Evolutionary conservation across 768 basidiomycete species (phyloP).

Genomic region (Lactifluus rugatus): DNA sequence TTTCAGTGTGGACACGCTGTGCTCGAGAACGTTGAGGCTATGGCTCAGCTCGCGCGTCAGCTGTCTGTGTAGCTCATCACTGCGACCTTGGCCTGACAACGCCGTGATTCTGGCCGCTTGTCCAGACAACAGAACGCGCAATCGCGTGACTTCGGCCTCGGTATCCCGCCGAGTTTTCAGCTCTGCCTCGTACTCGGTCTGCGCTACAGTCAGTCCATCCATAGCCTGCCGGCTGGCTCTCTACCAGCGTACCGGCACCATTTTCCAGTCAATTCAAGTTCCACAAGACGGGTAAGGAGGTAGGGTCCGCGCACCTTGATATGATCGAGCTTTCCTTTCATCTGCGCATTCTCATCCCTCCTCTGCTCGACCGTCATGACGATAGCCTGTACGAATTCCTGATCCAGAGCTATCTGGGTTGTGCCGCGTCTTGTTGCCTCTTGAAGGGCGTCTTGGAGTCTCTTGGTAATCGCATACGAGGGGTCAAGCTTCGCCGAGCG

Average conservation of each 20-base stretch:
- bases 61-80: conserved; percentile 71
- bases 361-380: conserved; percentile 55
- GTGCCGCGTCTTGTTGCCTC: conserved; percentile 51
- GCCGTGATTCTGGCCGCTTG: conserved; percentile 82
- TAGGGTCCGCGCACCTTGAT: conserved; percentile 55
- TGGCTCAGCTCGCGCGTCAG: conserved; percentile 69
- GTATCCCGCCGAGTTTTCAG: conserved; percentile 80
- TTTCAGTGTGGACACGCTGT: conserved; percentile 76
- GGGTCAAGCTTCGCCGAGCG: conserved; percentile 30
- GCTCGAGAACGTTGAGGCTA: conserved; percentile 69
- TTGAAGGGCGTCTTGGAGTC: conserved; percentile 51
- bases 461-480: conserved; percentile 37
- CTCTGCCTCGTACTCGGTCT: conserved; percentile 91
- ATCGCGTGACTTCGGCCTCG: conserved; percentile 81
- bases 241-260: conserved; percentile 31
- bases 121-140: conserved; percentile 78
- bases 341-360: conserved; percentile 46
- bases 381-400: conserved; percentile 62
- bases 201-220: conserved; percentile 85
- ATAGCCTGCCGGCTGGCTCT: conserved; percentile 86
- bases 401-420: conserved; percentile 59
- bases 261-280: background rate
- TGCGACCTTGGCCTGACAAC: conserved; percentile 68
- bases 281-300: background rate
- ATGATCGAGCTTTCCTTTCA: conserved; percentile 74